These are phyloP conservation scores for Salix udensis DNA, from an alignment of 345 rosid genomes.

Conservation along the genomic window DNA sequence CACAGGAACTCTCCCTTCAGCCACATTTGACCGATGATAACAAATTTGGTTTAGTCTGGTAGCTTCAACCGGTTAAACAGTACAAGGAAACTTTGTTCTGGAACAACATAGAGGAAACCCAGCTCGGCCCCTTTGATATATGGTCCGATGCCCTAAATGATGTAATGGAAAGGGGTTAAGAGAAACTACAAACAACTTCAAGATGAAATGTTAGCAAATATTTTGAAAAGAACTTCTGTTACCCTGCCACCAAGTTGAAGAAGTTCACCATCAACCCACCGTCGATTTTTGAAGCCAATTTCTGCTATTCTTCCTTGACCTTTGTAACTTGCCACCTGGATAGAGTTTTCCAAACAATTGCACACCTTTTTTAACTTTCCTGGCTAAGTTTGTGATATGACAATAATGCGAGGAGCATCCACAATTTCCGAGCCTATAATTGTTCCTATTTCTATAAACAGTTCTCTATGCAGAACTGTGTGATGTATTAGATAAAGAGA, in stretches of 20 bases:
- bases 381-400: background rate
- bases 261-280: conserved; percentile 92
- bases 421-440: background rate
- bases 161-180: background rate
- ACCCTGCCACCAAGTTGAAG: conserved; percentile 88
- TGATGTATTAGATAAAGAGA: background rate
- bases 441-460: background rate
- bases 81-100: conserved; percentile 88
- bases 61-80: conserved; percentile 78
- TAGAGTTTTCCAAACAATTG: background rate
- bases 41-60: conserved; percentile 45
- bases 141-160: conserved; percentile 69
- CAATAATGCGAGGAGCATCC: background rate
- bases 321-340: conserved; percentile 73
- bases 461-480: background rate
- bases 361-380: background rate
- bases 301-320: conserved; percentile 95
- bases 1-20: conserved; percentile 4
- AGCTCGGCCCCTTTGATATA: conserved; percentile 82
- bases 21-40: background rate
- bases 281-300: conserved; percentile 67
- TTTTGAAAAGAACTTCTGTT: conserved; percentile 3
- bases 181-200: background rate
- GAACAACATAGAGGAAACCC: conserved; percentile 76
- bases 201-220: conserved; percentile 4